These are phyloP conservation scores for Lactarius sp. DNA, from an alignment of 768 basidiomycete genomes.

Conservation along the genomic window DNA sequence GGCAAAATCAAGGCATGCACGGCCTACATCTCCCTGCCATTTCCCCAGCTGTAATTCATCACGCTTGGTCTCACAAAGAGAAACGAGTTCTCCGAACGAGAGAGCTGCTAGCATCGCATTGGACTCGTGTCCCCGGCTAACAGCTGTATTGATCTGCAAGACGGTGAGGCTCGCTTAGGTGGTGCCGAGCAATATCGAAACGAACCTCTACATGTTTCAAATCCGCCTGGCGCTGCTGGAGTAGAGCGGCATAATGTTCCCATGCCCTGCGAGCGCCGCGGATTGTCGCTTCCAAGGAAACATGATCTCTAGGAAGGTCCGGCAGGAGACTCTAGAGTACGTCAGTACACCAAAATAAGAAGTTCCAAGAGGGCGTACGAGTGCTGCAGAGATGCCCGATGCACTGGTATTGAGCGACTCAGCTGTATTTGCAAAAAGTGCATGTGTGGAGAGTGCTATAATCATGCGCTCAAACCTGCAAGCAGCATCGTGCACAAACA, in stretches of 20 bases:
- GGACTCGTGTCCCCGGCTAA: background rate
- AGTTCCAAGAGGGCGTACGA: conserved; percentile 1
- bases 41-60: conserved; percentile 27
- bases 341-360: conserved; percentile 16
- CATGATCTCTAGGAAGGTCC: conserved; percentile 36
- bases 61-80: conserved; percentile 33
- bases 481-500: conserved; percentile 11
- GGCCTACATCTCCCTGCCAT: conserved; percentile 32
- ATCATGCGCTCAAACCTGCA: conserved; percentile 49
- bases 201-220: conserved; percentile 29
- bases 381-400: conserved; percentile 12
- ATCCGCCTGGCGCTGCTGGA: conserved; percentile 35
- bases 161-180: conserved; percentile 15
- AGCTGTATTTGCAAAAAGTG: conserved; percentile 36
- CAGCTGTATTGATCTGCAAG: background rate
- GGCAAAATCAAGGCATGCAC: conserved; percentile 31
- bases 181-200: conserved; percentile 9
- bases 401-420: conserved; percentile 16
- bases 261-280: conserved; percentile 35
- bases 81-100: conserved; percentile 27
- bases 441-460: conserved; percentile 49
- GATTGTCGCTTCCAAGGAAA: conserved; percentile 32
- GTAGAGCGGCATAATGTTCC: conserved; percentile 36
- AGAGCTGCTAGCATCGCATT: background rate
- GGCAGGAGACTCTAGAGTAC: conserved; percentile 28